Base-by-base conservation (phyloP, 1,284 basidiomycete genomes). In the Sporisorium exsertum region DNA sequence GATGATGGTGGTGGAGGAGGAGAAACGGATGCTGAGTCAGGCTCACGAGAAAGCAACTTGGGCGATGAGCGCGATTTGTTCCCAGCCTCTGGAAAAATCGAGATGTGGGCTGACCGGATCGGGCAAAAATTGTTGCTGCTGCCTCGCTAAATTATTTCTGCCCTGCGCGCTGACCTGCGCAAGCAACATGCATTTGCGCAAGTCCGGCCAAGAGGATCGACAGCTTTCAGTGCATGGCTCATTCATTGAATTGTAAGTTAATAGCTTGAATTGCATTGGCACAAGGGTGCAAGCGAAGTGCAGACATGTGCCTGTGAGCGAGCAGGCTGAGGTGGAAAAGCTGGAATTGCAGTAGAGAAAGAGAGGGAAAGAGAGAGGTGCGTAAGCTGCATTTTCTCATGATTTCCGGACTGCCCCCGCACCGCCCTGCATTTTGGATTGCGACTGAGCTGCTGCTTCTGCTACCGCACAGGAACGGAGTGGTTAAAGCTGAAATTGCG, bases 1-100 rank as follows among this genome's bases (percentile, higher is more conserved):
- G 58, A 51, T 37, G 66, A 47, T 69, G 68, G 53, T 61, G 54
- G 68, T 47, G 43, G 55, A 53, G 27, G 47, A 29, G 46, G 51
- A 27, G 58, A 35, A 59, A 24, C n/a, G 49, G 47, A 50, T 72
- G 69, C 69, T 72, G 69, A 72, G 69, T 72, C 69, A 72, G 64
- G 69, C 32, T 72, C 69, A 72, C 64, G 59, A 10, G n/a, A 32
- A 49, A n/a, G 27, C 5, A 35, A 35, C 10, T n/a, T n/a, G 35
- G 24, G 13, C 37, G 22, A 52, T 20, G 24, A 49, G 56, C 53
- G 58, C 45, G 49, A 42, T 49, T 53, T 33, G 6, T 37, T 37
- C 15, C 15, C 15, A 8, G 3, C 32, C 32, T 13, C 37, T 18
- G n/a, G 4, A 40, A 40, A 40, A 40, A 40, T 40, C 37, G 37